Evolutionary conservation across 1,284 basidiomycete genomes (phyloP).

Genomic region (Ceratobasidium sp.): DNA sequence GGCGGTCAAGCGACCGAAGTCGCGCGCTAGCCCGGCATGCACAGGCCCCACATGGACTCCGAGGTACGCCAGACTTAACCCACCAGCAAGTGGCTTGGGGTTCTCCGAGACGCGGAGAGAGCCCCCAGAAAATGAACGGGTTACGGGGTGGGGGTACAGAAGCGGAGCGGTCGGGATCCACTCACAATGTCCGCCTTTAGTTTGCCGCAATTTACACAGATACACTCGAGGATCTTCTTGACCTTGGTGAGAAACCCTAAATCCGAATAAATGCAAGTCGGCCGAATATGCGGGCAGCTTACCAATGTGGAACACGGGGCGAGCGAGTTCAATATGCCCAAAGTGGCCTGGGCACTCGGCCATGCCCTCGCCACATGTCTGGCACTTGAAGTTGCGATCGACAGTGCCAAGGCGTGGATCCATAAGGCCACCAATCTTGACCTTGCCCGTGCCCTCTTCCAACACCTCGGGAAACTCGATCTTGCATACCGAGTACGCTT

Average conservation of each 20-base stretch:
- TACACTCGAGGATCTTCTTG: slow-evolving; percentile 99
- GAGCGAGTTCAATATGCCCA: slow-evolving; percentile 95
- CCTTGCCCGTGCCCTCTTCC: slow-evolving; percentile 89
- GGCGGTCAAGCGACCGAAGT: slow-evolving; percentile 89
- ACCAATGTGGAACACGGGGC: slow-evolving; percentile 97
- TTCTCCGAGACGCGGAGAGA: slow-evolving; percentile 84
- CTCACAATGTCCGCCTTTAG: slow-evolving; percentile 96
- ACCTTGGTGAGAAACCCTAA: slow-evolving; percentile 97
- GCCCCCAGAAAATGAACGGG: slow-evolving; percentile 81
- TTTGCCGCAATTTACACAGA: slow-evolving; percentile 98
- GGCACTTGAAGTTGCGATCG: slow-evolving; percentile 99
- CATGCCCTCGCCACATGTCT: slow-evolving; percentile 99
- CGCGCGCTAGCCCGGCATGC: slow-evolving; percentile 56
- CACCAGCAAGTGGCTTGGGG: slow-evolving; percentile 71
- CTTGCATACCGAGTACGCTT: slow-evolving; percentile 97
- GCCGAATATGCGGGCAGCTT: slow-evolving; percentile 47
- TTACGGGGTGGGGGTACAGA: slow-evolving; percentile 57
- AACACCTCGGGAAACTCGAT: slow-evolving; percentile 98
- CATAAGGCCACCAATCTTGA: slow-evolving; percentile 91
- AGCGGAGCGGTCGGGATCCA: slow-evolving; percentile 71
- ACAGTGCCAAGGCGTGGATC: slow-evolving; percentile 99
- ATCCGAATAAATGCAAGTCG: slow-evolving; percentile 7
- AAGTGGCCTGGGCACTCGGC: slow-evolving; percentile 98
- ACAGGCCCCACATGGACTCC: slow-evolving; percentile 67
- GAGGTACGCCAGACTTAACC: slow-evolving; percentile 57